phyloP scores from a whole-genome alignment of 73 alveolate genomes.

The Paramecium caudatum region DNA sequence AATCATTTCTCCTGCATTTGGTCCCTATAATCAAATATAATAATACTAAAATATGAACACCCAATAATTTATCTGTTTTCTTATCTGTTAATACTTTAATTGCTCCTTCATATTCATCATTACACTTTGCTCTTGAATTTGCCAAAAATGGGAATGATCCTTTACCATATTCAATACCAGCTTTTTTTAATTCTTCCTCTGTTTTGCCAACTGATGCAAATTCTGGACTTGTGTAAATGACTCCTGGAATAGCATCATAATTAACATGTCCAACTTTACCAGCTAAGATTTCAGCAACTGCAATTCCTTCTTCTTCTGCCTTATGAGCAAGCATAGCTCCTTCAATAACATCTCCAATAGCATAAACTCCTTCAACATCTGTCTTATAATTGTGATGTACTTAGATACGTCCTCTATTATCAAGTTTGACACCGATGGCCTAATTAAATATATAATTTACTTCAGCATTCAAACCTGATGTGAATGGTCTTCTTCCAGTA shows the following conservation, averaged over 20 bases:
- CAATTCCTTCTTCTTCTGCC: conserved; percentile 98
- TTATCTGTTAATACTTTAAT: conserved; percentile 91
- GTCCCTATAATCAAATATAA: conserved; percentile 85
- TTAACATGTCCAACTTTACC: conserved; percentile 94
- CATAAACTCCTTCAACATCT: conserved; percentile 82
- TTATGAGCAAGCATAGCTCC: conserved; percentile 98
- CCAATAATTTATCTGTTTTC: conserved; percentile 93
- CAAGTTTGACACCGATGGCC: conserved; percentile 82
- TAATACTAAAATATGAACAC: conserved; percentile 77
- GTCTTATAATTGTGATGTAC: conserved; percentile 78
- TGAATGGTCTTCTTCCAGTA: conserved; percentile 93
- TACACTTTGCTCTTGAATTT: conserved; percentile 96
- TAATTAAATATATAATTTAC: not conserved
- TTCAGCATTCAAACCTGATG: conserved; percentile 86
- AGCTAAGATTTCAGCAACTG: conserved; percentile 89
- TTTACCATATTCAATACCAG: conserved; percentile 86
- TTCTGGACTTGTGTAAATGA: conserved; percentile 94
- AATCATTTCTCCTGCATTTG: conserved; percentile 97
- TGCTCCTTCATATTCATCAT: conserved; percentile 95
- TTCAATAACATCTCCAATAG: conserved; percentile 92
- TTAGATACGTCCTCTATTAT: conserved; percentile 82
- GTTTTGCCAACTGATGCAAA: conserved; percentile 97
- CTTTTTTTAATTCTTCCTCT: conserved; percentile 92
- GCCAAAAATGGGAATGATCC: conserved; percentile 97
- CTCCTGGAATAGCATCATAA: conserved; percentile 95